phyloP scores from a whole-genome alignment of 2,329 filamentous ascomycete species.

The Cordyceps sp. region DNA sequence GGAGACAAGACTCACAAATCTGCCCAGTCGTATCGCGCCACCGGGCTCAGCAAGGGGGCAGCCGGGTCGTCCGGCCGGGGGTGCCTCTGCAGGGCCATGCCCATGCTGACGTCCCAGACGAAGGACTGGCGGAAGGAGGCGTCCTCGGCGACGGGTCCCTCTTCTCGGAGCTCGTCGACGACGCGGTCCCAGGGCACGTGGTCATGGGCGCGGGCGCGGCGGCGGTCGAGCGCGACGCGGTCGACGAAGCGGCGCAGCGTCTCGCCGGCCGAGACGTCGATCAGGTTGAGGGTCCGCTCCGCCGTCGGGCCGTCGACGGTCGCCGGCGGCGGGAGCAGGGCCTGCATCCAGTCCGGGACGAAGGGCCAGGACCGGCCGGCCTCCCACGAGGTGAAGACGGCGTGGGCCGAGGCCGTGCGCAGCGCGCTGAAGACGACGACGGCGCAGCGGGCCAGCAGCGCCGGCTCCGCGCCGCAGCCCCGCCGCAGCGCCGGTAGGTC shows the following conservation, averaged over 20 bases:
- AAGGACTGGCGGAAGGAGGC: conserved; percentile 20
- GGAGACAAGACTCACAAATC: conserved; percentile 15
- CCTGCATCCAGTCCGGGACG: conserved; percentile 16
- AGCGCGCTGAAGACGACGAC: conserved; percentile 17
- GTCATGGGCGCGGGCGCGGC: conserved; percentile 9
- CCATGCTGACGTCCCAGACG: conserved; percentile 20
- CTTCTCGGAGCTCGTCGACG: conserved; percentile 14
- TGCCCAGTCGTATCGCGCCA: conserved; percentile 19
- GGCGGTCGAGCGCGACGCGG: conserved; percentile 11
- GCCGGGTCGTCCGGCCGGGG: conserved; percentile 5
- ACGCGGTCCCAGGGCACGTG: conserved; percentile 19
- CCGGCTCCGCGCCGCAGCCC: conserved; percentile 8
- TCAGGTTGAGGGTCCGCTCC: conserved; percentile 19
- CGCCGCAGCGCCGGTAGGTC: conserved; percentile 8
- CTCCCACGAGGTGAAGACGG: conserved; percentile 18
- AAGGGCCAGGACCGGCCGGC: conserved; percentile 20
- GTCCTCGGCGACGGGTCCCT: conserved; percentile 13
- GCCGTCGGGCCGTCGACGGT: conserved; percentile 20
- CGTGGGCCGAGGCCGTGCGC: conserved; percentile 13
- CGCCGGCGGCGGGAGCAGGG: conserved; percentile 16
- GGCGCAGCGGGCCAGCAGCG: conserved; percentile 14
- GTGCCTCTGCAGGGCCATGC: conserved; percentile 7
- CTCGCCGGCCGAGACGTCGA: conserved; percentile 9
- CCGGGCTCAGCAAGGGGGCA: conserved; percentile 11
- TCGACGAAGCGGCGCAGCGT: conserved; percentile 11